These are phyloP conservation scores for Leccinum arenicola DNA, from an alignment of 768 basidiomycete species.

Conservation along the genomic window DNA sequence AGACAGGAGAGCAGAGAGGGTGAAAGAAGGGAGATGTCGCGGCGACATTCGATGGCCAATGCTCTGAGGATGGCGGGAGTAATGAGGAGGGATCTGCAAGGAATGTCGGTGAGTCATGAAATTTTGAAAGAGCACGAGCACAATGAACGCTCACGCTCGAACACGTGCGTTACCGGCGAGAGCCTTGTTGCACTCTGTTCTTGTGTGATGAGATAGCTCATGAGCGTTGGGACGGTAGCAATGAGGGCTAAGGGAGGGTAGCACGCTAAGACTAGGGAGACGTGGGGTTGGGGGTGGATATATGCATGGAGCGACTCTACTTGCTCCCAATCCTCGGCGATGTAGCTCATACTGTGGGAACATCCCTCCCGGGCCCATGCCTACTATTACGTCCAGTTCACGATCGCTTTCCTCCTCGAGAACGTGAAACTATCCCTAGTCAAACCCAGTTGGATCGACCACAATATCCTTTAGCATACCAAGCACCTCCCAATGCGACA, in stretches of 20 bases:
- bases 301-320: constrained; percentile 48
- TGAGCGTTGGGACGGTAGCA: constrained; percentile 76
- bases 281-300: constrained; percentile 78
- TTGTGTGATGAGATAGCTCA: constrained; percentile 73
- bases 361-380: constrained; percentile 6
- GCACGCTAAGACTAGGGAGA: constrained; percentile 79
- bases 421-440: constrained; percentile 45
- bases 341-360: constrained; percentile 14
- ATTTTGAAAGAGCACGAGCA: background rate
- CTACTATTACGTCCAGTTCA: background rate
- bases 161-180: constrained; percentile 68
- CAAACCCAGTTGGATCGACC: constrained; percentile 43
- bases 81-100: constrained; percentile 67
- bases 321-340: background rate
- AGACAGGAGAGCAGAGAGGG: constrained; percentile 66
- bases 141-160: constrained; percentile 62
- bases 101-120: background rate
- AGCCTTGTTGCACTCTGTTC: constrained; percentile 62
- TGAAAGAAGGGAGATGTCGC: constrained; percentile 75
- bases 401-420: constrained; percentile 58
- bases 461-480: constrained; percentile 43
- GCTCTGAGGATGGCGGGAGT: constrained; percentile 80
- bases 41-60: constrained; percentile 82
- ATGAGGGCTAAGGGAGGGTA: constrained; percentile 79
- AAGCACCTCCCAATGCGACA: constrained; percentile 46